A percentile compares a stretch with the other conserved stretches of the same genome.
phyloP scores from a whole-genome alignment of 2,329 filamentous ascomycete species.

The Fusarium burgessii region DNA sequence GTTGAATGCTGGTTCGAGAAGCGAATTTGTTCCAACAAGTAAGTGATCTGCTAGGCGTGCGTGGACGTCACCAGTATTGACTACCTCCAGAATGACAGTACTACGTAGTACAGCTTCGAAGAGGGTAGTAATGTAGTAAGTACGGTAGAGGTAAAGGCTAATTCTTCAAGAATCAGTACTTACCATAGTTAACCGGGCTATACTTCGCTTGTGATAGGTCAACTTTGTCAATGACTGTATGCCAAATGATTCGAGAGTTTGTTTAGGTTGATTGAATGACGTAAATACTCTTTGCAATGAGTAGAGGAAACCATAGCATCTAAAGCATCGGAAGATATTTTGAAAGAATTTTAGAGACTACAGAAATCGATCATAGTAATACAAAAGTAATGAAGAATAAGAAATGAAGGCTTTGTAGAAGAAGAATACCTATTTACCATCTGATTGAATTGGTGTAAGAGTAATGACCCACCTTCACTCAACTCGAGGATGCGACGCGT shows the following conservation, averaged over 20 bases:
- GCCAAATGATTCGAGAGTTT: not conserved
- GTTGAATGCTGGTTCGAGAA: not conserved
- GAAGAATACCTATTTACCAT: not conserved
- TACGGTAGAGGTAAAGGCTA: too few species aligned
- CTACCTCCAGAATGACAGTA: not conserved
- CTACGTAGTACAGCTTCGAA: not conserved
- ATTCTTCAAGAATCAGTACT: not conserved
- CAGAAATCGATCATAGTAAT: not conserved
- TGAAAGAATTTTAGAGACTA: not conserved
- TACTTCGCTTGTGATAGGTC: not conserved
- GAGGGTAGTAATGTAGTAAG: not conserved
- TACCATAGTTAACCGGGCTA: not conserved
- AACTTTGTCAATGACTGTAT: not conserved
- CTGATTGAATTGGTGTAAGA: not conserved
- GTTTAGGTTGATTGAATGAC: not conserved
- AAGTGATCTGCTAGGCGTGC: not conserved
- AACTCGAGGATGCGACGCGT: slow-evolving; percentile 22
- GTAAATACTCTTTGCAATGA: not conserved
- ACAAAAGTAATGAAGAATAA: not conserved
- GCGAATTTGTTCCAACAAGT: not conserved
- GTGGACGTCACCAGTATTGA: not conserved
- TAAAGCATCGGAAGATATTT: not conserved
- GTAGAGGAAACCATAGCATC: not conserved
- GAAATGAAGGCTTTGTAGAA: too few species aligned
- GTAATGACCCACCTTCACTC: slow-evolving; percentile 28